Base-by-base conservation (phyloP, 805 yeast species). In the Metschnikowia lochheadii region DNA sequence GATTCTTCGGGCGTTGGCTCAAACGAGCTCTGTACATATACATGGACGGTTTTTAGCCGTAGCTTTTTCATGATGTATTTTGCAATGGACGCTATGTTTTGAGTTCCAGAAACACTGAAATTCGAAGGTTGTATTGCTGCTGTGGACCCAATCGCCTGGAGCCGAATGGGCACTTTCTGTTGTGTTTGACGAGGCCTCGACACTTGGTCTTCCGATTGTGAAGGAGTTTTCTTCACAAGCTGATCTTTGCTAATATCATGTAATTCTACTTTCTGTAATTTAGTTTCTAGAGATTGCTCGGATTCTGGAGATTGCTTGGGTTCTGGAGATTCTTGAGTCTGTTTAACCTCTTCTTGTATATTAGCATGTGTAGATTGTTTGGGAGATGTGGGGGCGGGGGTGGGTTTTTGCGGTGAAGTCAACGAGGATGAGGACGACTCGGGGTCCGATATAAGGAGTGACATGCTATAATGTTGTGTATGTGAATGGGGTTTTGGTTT, bases 131-230 rank as follows among this genome's bases (percentile, higher is more conserved):
- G 66, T 3, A 84, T 66, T 3, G 69, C 67, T 1, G 78, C 77
- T 0, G 82, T 72, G 0, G 85, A 76, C 0, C 88, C 88, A 33
- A 84, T 79, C 1, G 88, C 77, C 53, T 77, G 80, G 58, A 84
- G 80, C 34, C 87, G 63, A 7, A 83, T 66, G 1, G 79, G 73
- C 14, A 82, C 65, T 56, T 75, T 77, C 6, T 40, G 52, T 6
- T 21, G 35, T 3, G 37, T 35, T 17, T 15, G 23, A 43, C 18
- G 13, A 15, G 46, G 46, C 34, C 8, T 15, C 32, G 34, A 23
- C 17, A 23, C 40, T 8, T 34, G 13, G 37, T 32, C 26, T 13
- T 14, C 14, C 29, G 13, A 26, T 3, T 26, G 29, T 11, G 29
- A 26, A 26, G 29, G 29, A 26, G 11, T 26, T 8, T 26, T 8